Base-by-base conservation (phyloP, 2,329 filamentous ascomycete species). In the Parafenestella ontariensis region DNA sequence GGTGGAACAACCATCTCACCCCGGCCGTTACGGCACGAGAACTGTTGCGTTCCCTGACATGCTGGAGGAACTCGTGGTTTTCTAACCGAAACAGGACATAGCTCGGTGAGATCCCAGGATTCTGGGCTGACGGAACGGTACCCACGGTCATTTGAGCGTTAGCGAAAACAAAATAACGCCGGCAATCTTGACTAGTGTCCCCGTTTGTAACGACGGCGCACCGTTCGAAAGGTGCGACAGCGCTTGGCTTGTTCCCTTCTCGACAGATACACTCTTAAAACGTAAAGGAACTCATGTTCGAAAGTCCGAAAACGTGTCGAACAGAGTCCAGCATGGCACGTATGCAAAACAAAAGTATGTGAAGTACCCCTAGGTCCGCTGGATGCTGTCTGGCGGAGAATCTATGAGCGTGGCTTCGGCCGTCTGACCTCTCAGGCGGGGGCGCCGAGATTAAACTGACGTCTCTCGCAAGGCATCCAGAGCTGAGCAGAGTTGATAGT, bases 1-100 rank as follows among this genome's bases (percentile, higher is more conserved):
- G 61, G 66, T 69, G 66, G 66, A 66, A 69, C 66, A 52, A 59
- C 56, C 56, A 54, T 59, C 45, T 49, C 53, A 37, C 28, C 53
- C 42, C 53, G 54, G 56, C 56, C 39, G 45, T 42, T 55, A 52
- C 62, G 52, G 54, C 53, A 63, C 62, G 40, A 62, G 41, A 56
- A 42, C 43, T 56, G 62, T 26, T 49, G 49, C 49, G 48, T 49
- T 43, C 46, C 49, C 55, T 52, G 60, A 58, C 43, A 66, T 63
- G 59, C 57, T 67, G 62, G 64, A 59, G 61, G 58, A 63, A 49
- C 40, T 57, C 62, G 52, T 63, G 55, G 58, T 21, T 52, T 42
- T 34, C 59, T 69, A 59, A 37, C 59, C 52, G 21, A 46, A 58
- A 50, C 42, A 31, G 40, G 56, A n/a, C 3, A 26, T 51, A 40